Base-by-base conservation (phyloP, 2,329 filamentous ascomycete genomes). In the Acrodontium crateriforme region DNA sequence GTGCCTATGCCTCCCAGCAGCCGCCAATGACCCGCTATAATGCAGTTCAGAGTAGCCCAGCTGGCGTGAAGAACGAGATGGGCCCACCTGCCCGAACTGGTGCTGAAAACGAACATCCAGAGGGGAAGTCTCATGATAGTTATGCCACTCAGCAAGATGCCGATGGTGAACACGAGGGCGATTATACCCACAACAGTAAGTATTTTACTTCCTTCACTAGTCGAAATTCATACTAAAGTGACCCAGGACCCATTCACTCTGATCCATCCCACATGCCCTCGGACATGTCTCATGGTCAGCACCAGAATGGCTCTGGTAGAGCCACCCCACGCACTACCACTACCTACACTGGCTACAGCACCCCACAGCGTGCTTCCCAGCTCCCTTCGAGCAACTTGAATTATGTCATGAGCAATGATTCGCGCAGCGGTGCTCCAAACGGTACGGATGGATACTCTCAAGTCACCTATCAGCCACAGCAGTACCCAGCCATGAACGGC, bases 261-360 rank as follows among this genome's bases (percentile, higher is more conserved):
- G 82, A 92, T 24, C 75, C 82, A 48, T 54, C 73, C 12, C 83
- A 91, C 47, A 59, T 92, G 27, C 76, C 80, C 10, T 71, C 81
- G 4, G 83, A 92, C 39, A 78, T 94, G 66, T 76, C 77, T 2
- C 78, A 78, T 10, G 89, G 84, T 25, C 82, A 81, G 6, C 81
- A 89, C 49, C 79, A 82, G 47, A 77, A 78, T 32, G 72, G 74
- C 13, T 87, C 83, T 16, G 84, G 83, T 18, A 74, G 83, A 36
- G 82, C 83, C 18, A 93, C 84, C 12, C 84, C 85, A 8, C 74
- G 85, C 42, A 91, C 81, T 1, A 71, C 82, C 4, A 67, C 72
- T 7, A 68, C 77, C 1, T 94, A 91, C 50, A 53, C 67, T 27
- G 55, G 58, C 24, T 92, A 91, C 58, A 78, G 65, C 50, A 85